Conservation (phyloP, 2,329 filamentous ascomycete species). For the Fusarium chuoi region DNA sequence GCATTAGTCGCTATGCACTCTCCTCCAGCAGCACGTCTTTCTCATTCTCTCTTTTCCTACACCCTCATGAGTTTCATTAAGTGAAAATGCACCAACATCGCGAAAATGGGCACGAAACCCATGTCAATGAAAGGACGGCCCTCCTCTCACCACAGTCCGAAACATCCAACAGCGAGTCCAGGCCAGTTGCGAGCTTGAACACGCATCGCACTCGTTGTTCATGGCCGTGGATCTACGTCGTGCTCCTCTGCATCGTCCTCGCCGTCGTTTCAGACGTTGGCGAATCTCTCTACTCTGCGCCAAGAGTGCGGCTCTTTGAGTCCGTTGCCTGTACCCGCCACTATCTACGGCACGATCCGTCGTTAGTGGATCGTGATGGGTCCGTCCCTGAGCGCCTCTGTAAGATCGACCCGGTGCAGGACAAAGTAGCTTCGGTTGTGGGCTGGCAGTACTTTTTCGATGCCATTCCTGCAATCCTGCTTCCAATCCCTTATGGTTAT, state of each 20-base stretch:
- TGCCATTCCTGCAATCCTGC: not conserved
- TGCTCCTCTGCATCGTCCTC: not conserved
- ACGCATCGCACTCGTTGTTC: not conserved
- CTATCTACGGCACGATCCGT: conserved; percentile 4
- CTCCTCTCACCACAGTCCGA: not conserved
- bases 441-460: conserved; percentile 11
- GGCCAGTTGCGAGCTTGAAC: not conserved
- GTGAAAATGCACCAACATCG: not conserved
- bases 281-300: conserved; percentile 1
- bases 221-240: conserved; percentile 3
- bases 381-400: not conserved
- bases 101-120: not conserved
- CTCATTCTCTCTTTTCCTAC: not conserved
- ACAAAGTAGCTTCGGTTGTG: conserved; percentile 1
- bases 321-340: conserved; percentile 4
- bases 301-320: conserved; percentile 5
- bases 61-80: not conserved
- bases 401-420: not conserved
- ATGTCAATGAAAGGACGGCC: not conserved
- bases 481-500: not conserved
- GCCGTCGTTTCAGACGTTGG: not conserved
- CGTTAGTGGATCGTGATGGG: not conserved
- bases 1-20: not conserved
- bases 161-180: not conserved
- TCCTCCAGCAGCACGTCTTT: not conserved